Conservation (phyloP, 306 rosid genomes). For the Pyrus bretschneideri region DNA sequence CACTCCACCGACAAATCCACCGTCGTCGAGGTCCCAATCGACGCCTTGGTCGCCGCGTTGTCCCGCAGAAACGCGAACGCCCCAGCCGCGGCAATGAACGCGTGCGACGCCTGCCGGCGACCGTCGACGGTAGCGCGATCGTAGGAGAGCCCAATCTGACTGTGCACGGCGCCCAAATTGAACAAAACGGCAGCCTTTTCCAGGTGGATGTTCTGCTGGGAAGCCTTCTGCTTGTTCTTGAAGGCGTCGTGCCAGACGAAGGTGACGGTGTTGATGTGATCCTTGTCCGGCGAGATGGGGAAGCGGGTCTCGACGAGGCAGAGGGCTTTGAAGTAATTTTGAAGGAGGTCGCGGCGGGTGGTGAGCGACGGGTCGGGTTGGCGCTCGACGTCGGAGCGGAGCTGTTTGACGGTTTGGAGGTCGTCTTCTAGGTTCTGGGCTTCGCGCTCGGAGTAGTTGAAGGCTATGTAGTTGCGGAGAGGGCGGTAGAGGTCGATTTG, state of each 20-base stretch:
- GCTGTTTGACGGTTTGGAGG: constrained; percentile 79
- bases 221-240: constrained; percentile 72
- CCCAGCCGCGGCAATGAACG: constrained; percentile 83
- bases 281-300: constrained; percentile 83
- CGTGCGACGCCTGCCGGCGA: constrained; percentile 66
- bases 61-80: constrained; percentile 68
- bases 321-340: constrained; percentile 65
- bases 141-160: constrained; percentile 79
- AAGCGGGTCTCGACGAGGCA: constrained; percentile 92
- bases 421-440: constrained; percentile 93
- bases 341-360: constrained; percentile 81
- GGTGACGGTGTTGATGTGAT: constrained; percentile 66
- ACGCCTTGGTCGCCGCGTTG: constrained; percentile 70
- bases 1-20: constrained; percentile 80
- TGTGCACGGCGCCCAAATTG: constrained; percentile 80
- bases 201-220: constrained; percentile 91
- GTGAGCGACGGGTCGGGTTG: constrained; percentile 79
- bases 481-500: constrained; percentile 71
- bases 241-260: constrained; percentile 93
- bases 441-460: constrained; percentile 94
- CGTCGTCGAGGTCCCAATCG: constrained; percentile 71
- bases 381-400: constrained; percentile 80
- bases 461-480: constrained; percentile 76
- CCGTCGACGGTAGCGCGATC: constrained; percentile 85
- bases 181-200: constrained; percentile 86